A percentile compares a stretch with the other conserved stretches of the same genome.
Conservation (phyloP, 495 filamentous ascomycete genomes). For the Podospora didyma region DNA sequence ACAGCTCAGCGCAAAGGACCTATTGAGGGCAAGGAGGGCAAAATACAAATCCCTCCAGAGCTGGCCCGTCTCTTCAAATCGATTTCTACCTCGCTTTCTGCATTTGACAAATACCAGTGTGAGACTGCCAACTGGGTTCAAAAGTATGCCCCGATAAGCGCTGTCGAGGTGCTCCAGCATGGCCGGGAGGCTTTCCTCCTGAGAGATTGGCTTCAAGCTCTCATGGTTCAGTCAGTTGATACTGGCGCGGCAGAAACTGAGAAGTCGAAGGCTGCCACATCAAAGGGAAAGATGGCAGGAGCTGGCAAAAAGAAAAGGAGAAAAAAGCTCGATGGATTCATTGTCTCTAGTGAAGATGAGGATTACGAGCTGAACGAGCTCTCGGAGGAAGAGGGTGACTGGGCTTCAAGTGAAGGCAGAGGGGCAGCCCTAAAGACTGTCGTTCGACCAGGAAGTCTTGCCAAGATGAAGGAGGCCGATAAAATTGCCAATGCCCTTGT, state of each 20-base stretch:
- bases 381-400: slow-evolving; percentile 59
- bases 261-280: slow-evolving; percentile 36
- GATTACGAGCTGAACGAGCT: slow-evolving; percentile 69
- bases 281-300: slow-evolving; percentile 32
- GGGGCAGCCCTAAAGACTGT: slow-evolving; percentile 53
- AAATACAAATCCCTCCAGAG: slow-evolving; percentile 47
- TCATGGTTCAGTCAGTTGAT: slow-evolving; percentile 71
- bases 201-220: slow-evolving; percentile 75
- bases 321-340: slow-evolving; percentile 75
- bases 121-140: slow-evolving; percentile 73
- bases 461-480: slow-evolving; percentile 38
- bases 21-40: slow-evolving; percentile 10
- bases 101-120: slow-evolving; percentile 76
- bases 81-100: slow-evolving; percentile 58
- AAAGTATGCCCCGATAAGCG: slow-evolving; percentile 76
- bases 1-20: slow-evolving; percentile 7
- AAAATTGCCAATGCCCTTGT: slow-evolving; percentile 62
- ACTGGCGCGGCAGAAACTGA: slow-evolving; percentile 51
- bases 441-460: slow-evolving; percentile 52
- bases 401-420: slow-evolving; percentile 37
- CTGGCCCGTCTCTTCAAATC: slow-evolving; percentile 56
- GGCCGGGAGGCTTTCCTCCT: slow-evolving; percentile 68
- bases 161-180: slow-evolving; percentile 71
- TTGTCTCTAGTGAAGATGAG: slow-evolving; percentile 83
- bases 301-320: slow-evolving; percentile 65